phyloP scores from a whole-genome alignment of 805 yeast species.

The Saitoella complicata region DNA sequence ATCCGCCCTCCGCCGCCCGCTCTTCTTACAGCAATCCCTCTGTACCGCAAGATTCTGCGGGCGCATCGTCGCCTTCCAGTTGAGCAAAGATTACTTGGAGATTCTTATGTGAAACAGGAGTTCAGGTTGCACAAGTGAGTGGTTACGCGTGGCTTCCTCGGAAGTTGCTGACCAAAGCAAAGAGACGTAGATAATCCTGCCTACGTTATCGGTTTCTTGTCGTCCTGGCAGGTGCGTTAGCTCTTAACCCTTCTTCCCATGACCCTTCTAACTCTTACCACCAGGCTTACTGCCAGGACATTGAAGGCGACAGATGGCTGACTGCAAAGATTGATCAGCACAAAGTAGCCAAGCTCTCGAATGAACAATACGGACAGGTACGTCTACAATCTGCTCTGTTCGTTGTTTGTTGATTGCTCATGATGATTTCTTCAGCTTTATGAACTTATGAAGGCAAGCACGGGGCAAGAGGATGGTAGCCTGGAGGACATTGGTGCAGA shows the following conservation, averaged over 20 bases:
- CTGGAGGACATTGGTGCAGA: too few species aligned
- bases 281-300: slow-evolving; percentile 22
- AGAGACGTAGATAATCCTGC: slow-evolving; percentile 66
- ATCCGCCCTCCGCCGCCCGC: slow-evolving; percentile 22
- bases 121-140: slow-evolving; percentile 53
- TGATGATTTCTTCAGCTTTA: slow-evolving; percentile 18
- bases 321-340: slow-evolving; percentile 43
- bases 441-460: slow-evolving; percentile 30
- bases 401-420: neutral
- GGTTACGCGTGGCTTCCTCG: too few species aligned
- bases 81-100: slow-evolving; percentile 66
- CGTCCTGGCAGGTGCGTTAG: slow-evolving; percentile 75
- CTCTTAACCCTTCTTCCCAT: slow-evolving; percentile 18
- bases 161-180: too few species aligned
- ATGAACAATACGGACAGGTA: slow-evolving; percentile 73
- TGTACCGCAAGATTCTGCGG: slow-evolving; percentile 66
- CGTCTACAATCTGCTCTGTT: slow-evolving; percentile 7
- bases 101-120: slow-evolving; percentile 75
- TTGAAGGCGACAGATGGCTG: slow-evolving; percentile 41
- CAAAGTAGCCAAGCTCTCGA: slow-evolving; percentile 67
- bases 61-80: slow-evolving; percentile 58
- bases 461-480: slow-evolving; percentile 13
- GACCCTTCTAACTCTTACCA: slow-evolving; percentile 20
- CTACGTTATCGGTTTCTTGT: slow-evolving; percentile 81
- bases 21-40: slow-evolving; percentile 60